Evolutionary conservation across 2,329 filamentous ascomycete species (phyloP).

Genomic region (Mollisiaceae sp.): DNA sequence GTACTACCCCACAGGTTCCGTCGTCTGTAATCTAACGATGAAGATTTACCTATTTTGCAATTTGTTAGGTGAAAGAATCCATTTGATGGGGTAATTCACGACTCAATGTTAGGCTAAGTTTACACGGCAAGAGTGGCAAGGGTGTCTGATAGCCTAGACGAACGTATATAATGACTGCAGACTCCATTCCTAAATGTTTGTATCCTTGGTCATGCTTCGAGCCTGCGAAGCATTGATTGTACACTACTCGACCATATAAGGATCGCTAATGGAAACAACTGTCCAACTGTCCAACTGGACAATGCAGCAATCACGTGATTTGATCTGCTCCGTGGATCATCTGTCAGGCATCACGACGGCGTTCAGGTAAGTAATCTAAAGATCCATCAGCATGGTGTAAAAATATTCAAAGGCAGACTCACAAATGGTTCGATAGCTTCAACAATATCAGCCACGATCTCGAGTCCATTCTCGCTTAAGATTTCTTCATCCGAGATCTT

Average conservation of each 20-base stretch:
- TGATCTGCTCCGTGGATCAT: neutral
- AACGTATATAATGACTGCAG: neutral
- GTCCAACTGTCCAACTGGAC: neutral
- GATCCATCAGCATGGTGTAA: constrained; percentile 17
- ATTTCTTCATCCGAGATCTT: constrained; percentile 71
- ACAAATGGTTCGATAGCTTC: constrained; percentile 78
- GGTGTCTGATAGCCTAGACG: neutral
- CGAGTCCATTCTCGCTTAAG: constrained; percentile 64
- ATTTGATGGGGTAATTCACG: neutral
- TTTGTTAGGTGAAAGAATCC: neutral
- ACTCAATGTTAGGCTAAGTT: neutral
- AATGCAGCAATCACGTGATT: neutral
- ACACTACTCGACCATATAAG: too few relatives aligned
- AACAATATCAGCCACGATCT: constrained; percentile 68
- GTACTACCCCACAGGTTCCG: neutral
- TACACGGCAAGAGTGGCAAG: neutral
- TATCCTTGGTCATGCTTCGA: too few relatives aligned
- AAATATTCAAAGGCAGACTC: constrained; percentile 49
- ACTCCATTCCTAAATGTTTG: neutral
- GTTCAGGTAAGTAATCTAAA: constrained; percentile 73
- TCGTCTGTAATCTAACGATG: neutral
- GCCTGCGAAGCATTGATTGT: too few relatives aligned
- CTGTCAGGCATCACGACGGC: constrained; percentile 74
- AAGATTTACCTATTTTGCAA: neutral
- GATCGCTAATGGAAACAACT: neutral